Evolutionary conservation across 2,329 filamentous ascomycete genomes (phyloP), one percentile per base, ranked within the genome.

Genomic region (Xylariaceae sp.): DNA sequence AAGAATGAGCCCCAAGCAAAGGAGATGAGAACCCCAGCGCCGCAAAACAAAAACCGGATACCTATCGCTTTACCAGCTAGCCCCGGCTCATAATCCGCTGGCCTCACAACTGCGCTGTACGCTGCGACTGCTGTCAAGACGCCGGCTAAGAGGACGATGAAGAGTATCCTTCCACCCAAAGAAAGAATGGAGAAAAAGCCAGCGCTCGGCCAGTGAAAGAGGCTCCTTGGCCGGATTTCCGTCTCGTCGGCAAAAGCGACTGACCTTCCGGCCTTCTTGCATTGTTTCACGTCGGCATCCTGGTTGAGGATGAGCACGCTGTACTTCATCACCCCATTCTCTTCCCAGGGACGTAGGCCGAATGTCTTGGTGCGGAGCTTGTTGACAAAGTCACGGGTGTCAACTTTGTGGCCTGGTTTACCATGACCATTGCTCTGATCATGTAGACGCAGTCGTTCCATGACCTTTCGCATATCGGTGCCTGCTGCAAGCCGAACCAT

Each of bases 1-100:
- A 66, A 63, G 38, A 65, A 57, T 1, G 52, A 53, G 3, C 51
- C 50, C 63, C 62, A 67, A 14, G 57, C 46, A 30, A 63, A 41
- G 12, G 60, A 54, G 23, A 63, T 48, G 2, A 58, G 31, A 17
- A 65, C 61, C 11, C 62, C 62, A n/a, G 59, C 32, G 1, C 41
- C 46, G 5, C 60, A 60, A 34, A 65, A 60, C 5, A 64, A 43
- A 28, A 66, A 64, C n/a, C 62, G 54, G 1, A 62, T 53, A 3
- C 61, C 57, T 14, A 65, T 56, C 9, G 54, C 55, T 34, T 59
- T 49, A 2, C 51, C 53, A 21, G 55, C 48, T 52, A 64, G 61
- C 7, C 52, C 51, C 9, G 36, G 37, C 13, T 43, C 40, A 13
- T 52, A 50, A 31, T 40, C 43, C 11, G 44, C 35, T 6, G 44